Percentiles rank a stretch among this genome's conserved stretches.
phyloP scores from a whole-genome alignment of 2,329 filamentous ascomycete genomes.

The Monilinia laxa region DNA sequence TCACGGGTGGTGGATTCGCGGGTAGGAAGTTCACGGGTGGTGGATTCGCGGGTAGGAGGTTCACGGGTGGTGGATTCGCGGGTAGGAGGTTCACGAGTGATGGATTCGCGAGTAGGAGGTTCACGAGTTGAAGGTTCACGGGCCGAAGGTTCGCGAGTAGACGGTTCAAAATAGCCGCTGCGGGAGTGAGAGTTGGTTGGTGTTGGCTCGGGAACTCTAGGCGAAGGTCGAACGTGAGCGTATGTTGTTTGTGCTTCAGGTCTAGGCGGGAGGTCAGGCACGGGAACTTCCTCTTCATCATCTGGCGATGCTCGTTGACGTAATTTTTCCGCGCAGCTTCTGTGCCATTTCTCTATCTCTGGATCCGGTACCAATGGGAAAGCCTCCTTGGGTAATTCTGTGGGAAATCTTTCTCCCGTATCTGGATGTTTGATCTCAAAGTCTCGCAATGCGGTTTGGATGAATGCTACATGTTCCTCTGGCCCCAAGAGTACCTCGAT shows the following conservation, averaged over 20 bases:
- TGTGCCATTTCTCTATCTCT: slow-evolving; percentile 86
- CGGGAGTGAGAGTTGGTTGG: slow-evolving; percentile 13
- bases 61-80: background rate
- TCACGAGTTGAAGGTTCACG: slow-evolving; percentile 31
- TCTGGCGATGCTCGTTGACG: slow-evolving; percentile 54
- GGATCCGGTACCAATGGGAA: slow-evolving; percentile 72
- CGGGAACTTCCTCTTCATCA: slow-evolving; percentile 35
- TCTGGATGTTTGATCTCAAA: slow-evolving; percentile 75
- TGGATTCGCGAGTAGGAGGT: slow-evolving; percentile 16
- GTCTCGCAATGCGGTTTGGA: slow-evolving; percentile 75
- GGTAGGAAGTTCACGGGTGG: background rate
- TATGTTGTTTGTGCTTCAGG: slow-evolving; percentile 37
- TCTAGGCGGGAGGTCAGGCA: slow-evolving; percentile 35
- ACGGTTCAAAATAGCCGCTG: slow-evolving; percentile 20
- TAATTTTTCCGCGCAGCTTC: slow-evolving; percentile 69
- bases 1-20: background rate
- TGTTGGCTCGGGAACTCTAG: slow-evolving; percentile 12
- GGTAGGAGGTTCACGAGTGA: background rate
- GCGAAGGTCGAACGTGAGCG: slow-evolving; percentile 34
- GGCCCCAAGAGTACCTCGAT: slow-evolving; percentile 86
- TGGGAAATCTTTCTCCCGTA: slow-evolving; percentile 67
- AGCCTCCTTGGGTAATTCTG: slow-evolving; percentile 56
- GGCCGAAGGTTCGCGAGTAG: slow-evolving; percentile 21
- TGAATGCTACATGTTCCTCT: slow-evolving; percentile 79
- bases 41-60: slow-evolving; percentile 18